Evolutionary conservation across 306 rosid genomes (phyloP), one percentile per base, ranked within the genome.

Genomic region (Parietaria judaica): DNA sequence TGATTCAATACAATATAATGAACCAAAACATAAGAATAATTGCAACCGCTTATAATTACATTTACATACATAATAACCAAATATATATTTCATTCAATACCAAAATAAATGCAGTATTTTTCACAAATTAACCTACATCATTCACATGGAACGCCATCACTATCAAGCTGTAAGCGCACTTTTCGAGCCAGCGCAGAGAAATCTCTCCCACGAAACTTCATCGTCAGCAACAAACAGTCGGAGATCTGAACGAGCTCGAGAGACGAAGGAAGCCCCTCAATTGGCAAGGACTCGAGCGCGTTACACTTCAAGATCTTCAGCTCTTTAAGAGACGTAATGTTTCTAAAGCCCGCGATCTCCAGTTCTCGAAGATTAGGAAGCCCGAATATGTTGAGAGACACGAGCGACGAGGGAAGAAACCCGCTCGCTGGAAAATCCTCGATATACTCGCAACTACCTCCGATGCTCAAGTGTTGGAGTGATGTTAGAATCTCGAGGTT

Each of bases 381-480:
- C 5, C 3, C 4, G 0, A 0, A 0, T 4, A 63, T 12, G 0
- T 0, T 0, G 3, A 63, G 23, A n/a, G 15, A 8, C 35, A 36
- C 31, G 5, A 50, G 23, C 13, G 67, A 35, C 14, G 7, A 8
- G 35, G 49, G 54, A 13, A 62, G 45, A 14, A 38, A 17, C 5
- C 60, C 66, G 37, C 14, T 55, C 46, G n/a, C 54, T 53, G 66
- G 60, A n/a, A 68, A 49, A 14, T 16, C 36, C 9, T 31, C 73
- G 51, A 68, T 5, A 8, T 41, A 5, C 45, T 8, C 9, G 45
- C 6, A 41, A 41, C 6, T 41, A 41, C 9, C 7, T 41, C 45
- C 45, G 45, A 41, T 41, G 45, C n/a, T 48, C n/a, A 48, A 48
- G 14, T 48, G 13, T 8, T 48, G 14, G 52, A 48, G 52, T 3